A percentile compares a stretch with the other conserved stretches of the same genome.
phyloP scores from a whole-genome alignment of 345 rosid genomes.

The Lepidium sativum region DNA sequence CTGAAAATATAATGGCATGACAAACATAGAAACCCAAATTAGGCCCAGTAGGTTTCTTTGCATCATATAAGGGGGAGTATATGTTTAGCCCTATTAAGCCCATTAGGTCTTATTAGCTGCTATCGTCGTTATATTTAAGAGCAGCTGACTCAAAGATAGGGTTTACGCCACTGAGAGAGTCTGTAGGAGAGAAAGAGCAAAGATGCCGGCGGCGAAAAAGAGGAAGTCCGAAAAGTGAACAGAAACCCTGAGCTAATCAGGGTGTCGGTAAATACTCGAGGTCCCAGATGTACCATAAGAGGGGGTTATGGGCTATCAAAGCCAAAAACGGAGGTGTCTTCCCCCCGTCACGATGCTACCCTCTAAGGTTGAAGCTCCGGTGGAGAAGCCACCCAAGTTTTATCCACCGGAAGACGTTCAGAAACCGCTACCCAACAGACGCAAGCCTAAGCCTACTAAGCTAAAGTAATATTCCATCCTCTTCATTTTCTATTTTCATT shows the following conservation, averaged over 20 bases:
- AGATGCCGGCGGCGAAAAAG: slow-evolving; percentile 44
- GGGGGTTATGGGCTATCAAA: slow-evolving; percentile 69
- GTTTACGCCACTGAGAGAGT: slow-evolving; percentile 18
- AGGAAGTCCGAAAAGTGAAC: slow-evolving; percentile 26
- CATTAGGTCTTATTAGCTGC: background rate
- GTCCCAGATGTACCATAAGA: slow-evolving; percentile 56
- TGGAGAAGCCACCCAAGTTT: slow-evolving; percentile 44
- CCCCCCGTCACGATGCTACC: slow-evolving; percentile 71
- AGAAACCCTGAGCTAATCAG: slow-evolving; percentile 49
- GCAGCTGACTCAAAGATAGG: background rate
- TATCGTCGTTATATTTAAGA: slow-evolving; percentile 5
- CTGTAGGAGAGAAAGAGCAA: background rate
- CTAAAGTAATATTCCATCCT: slow-evolving; percentile 33
- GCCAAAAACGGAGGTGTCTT: slow-evolving; percentile 82
- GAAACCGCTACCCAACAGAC: slow-evolving; percentile 68
- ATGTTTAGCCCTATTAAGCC: background rate
- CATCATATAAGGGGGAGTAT: background rate
- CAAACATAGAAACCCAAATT: background rate
- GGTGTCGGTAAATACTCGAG: slow-evolving; percentile 47
- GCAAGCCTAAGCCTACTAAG: slow-evolving; percentile 52
- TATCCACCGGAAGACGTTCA: slow-evolving; percentile 85
- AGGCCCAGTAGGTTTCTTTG: too few relatives aligned
- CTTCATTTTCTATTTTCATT: background rate
- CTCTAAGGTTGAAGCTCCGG: slow-evolving; percentile 41
- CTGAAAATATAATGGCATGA: background rate